Evolutionary conservation across 495 filamentous ascomycete genomes (phyloP), one percentile per base, ranked within the genome.

Genomic region (Tuber brumale): DNA sequence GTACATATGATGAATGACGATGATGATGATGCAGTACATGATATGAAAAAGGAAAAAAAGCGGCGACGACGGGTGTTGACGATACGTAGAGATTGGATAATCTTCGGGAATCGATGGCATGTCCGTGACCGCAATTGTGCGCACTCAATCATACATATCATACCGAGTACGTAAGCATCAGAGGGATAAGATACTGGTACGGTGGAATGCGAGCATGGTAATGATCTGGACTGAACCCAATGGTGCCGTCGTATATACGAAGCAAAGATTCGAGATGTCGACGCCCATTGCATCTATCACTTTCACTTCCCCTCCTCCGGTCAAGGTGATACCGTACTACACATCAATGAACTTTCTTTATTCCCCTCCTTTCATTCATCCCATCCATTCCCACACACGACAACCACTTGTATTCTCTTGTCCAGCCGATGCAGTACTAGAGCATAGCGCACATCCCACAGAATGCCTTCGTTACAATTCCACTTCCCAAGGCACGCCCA

Each of bases 41-140:
- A 35, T 35, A 66, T 35, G 27, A 66, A 35, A 16, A 35, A 27
- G 57, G 31, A 31, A 31, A 18, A 35, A 35, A 3, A 8, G 31
- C 57, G 57, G 27, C 57, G 57, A 35, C 12, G 27, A 66, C 27
- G 14, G 27, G 27, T 66, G 57, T 16, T 6, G 57, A 35, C 35
- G 57, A 19, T 66, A 66, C 57, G 48, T 66, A 51, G 69, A 39
- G 70, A 78, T 48, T 79, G 66, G 75, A 44, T 70, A 51, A 31
- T 66, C 37, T 44, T 74, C 31, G 39, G 69, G 21, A 27, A 45
- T 73, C 18, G 19, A 27, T 71, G 70, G 72, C 57, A 70, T 73
- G 57, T 66, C 57, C 27, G 57, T 66, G 57, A 66, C 27, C 57
- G n/a, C 57, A 66, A 66, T 66, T 35, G 57, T 35, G 27, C 31